These are phyloP conservation scores for Pseudonitzschia multiseries DNA, from an alignment of 108 stramenopile species.

Conservation along the genomic window DNA sequence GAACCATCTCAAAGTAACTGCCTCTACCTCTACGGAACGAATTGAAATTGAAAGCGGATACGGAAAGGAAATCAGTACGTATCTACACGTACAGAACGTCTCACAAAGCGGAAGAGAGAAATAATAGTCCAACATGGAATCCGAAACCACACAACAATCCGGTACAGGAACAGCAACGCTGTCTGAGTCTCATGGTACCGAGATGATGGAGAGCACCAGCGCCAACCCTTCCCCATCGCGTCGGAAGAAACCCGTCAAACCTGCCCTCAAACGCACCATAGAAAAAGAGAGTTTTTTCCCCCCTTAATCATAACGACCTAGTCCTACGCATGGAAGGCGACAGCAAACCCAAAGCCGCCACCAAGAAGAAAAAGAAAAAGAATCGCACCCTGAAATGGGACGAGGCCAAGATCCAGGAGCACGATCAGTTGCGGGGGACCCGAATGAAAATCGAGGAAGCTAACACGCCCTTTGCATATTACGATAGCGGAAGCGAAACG, in stretches of 20 bases:
- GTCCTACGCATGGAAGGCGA: neutral
- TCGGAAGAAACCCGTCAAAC: neutral
- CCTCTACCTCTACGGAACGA: too few species aligned
- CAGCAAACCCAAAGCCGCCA: neutral
- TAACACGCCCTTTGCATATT: constrained; percentile 80
- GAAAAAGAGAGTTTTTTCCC: too few species aligned
- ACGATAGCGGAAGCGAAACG: constrained; percentile 76
- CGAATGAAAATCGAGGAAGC: constrained; percentile 91
- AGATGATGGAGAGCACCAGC: neutral
- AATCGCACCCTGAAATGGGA: constrained; percentile 69
- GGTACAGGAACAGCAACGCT: neutral
- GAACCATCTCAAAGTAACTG: too few species aligned
- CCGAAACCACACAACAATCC: too few species aligned
- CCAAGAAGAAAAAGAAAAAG: constrained; percentile 30
- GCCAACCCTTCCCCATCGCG: neutral
- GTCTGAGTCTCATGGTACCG: neutral
- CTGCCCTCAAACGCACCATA: neutral
- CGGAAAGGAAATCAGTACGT: too few species aligned
- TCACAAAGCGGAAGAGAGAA: too few species aligned
- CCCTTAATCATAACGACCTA: neutral
- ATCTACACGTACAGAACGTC: too few species aligned
- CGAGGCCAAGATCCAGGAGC: constrained; percentile 85
- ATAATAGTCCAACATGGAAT: too few species aligned
- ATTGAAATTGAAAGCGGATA: too few species aligned
- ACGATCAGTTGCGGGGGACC: constrained; percentile 82